Conservation (phyloP, 2,329 filamentous ascomycete species). For the Fusarium pseudocircinatum region DNA sequence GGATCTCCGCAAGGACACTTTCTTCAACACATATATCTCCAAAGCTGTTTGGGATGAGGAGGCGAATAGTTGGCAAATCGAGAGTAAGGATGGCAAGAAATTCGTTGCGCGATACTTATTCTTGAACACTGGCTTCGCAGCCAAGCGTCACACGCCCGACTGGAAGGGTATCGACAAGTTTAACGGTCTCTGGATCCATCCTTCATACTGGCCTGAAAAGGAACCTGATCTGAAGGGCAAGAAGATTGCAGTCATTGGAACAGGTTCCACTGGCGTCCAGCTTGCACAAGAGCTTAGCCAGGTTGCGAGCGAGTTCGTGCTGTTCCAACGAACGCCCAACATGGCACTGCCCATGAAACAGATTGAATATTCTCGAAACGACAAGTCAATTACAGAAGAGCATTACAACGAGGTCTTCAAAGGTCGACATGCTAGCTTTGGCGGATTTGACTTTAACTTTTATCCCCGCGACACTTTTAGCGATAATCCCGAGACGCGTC, state of each 20-base stretch:
- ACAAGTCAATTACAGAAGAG: background rate
- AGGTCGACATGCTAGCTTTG: background rate
- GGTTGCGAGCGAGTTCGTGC: background rate
- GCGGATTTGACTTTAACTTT: background rate
- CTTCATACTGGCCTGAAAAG: background rate
- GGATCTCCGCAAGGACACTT: conserved; percentile 33
- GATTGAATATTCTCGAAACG: background rate
- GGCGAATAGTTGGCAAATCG: background rate
- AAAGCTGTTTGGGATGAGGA: background rate
- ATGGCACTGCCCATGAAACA: background rate
- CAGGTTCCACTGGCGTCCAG: background rate
- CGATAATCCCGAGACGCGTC: background rate
- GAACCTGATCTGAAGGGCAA: background rate
- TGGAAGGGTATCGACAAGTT: background rate
- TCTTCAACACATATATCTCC: conserved; percentile 50
- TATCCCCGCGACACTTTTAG: background rate
- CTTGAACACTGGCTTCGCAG: background rate
- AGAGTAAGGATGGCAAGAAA: background rate
- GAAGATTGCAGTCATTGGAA: background rate
- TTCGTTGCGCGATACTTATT: background rate
- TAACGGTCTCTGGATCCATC: background rate
- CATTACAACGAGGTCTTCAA: background rate
- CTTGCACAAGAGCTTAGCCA: background rate
- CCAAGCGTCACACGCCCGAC: background rate
- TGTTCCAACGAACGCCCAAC: background rate